These are phyloP conservation scores for Chlamydomonas schloesseri DNA, from an alignment of 139 green algal species.

Conservation along the genomic window DNA sequence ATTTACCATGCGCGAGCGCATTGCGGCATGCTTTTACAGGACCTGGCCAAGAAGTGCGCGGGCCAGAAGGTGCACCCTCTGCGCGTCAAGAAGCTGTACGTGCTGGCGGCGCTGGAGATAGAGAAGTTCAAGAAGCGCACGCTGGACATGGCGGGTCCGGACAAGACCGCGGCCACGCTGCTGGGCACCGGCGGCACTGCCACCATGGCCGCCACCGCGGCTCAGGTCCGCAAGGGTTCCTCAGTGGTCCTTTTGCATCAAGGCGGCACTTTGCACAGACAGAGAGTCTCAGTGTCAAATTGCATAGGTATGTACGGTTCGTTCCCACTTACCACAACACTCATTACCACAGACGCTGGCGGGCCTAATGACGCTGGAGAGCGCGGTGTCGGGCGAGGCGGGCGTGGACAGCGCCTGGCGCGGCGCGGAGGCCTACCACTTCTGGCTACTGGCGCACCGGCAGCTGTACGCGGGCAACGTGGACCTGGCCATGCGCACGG, in stretches of 20 bases:
- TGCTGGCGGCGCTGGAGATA: conserved; percentile 82
- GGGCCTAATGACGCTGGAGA: conserved; percentile 81
- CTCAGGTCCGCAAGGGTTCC: not conserved
- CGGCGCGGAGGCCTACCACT: conserved; percentile 87
- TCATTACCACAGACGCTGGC: conserved; percentile 66
- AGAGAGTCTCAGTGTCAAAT: too few relatives aligned
- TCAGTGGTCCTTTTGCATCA: not conserved
- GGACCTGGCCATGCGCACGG: conserved; percentile 77
- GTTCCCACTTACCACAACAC: too few relatives aligned
- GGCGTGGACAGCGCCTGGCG: conserved; percentile 76
- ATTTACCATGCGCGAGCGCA: too few relatives aligned
- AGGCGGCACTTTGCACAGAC: conserved; percentile 46
- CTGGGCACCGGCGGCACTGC: conserved; percentile 24
- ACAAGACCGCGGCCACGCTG: conserved; percentile 43
- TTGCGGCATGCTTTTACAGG: not conserved
- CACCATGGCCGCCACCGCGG: conserved; percentile 56
- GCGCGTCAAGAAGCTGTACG: conserved; percentile 88
- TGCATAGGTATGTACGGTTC: too few relatives aligned
- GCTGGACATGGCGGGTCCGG: conserved; percentile 58
- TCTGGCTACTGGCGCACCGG: conserved; percentile 84
- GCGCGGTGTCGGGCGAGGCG: conserved; percentile 3
- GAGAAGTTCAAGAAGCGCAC: conserved; percentile 75
- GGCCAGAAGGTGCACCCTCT: conserved; percentile 64
- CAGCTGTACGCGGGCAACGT: conserved; percentile 59
- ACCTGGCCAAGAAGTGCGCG: conserved; percentile 41